phyloP scores from a whole-genome alignment of 2,329 filamentous ascomycete species.

The Curvularia verruculosa region DNA sequence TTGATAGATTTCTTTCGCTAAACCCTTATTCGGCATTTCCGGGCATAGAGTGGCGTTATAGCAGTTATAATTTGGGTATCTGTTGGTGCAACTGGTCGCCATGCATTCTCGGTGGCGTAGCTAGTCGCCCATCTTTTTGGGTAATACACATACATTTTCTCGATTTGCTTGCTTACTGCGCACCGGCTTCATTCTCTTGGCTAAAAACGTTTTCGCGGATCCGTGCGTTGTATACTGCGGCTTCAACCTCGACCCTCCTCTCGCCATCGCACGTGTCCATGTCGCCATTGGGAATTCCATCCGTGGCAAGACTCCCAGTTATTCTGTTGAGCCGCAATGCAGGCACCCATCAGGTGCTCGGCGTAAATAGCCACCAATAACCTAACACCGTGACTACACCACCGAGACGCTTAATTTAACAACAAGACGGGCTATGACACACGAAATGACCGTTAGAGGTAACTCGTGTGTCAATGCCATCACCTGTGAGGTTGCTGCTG shows the following conservation, averaged over 20 bases:
- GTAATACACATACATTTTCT: not conserved
- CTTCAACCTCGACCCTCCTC: not conserved
- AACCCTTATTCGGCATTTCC: not conserved
- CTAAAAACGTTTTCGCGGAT: not conserved
- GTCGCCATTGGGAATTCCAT: conserved; percentile 6
- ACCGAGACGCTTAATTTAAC: conserved; percentile 14
- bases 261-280: not conserved
- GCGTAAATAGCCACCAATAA: conserved; percentile 25
- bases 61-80: not conserved
- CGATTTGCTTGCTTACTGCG: not conserved
- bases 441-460: conserved; percentile 30
- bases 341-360: not conserved
- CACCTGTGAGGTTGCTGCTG: conserved; percentile 10
- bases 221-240: not conserved
- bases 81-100: not conserved
- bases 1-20: not conserved
- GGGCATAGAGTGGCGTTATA: not conserved
- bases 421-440: conserved; percentile 29
- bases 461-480: conserved; percentile 29
- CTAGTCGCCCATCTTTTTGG: not conserved
- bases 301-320: conserved; percentile 11
- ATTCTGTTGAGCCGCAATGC: conserved; percentile 22
- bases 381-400: conserved; percentile 12
- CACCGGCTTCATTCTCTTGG: not conserved
- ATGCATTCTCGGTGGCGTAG: too few species aligned